These are phyloP conservation scores for Phialophora expanda DNA, from an alignment of 2,329 filamentous ascomycete species.

Conservation along the genomic window DNA sequence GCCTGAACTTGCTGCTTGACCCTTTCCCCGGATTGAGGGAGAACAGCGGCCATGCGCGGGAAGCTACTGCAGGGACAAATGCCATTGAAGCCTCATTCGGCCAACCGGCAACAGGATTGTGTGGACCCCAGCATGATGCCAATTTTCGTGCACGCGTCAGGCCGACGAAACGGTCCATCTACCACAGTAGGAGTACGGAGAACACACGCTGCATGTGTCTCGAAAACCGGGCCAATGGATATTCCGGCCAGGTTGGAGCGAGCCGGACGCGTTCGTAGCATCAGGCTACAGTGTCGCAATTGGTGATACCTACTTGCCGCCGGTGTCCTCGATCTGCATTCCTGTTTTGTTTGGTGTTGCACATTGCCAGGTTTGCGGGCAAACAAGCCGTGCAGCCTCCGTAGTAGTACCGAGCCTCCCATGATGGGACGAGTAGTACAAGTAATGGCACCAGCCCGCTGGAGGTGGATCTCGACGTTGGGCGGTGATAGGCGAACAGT, in stretches of 20 bases:
- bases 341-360: background rate
- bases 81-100: background rate
- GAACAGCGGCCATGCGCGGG: conserved; percentile 13
- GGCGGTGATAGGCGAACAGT: background rate
- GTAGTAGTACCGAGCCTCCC: background rate
- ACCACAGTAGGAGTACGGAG: no score
- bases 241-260: background rate
- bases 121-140: background rate
- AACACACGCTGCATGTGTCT: background rate
- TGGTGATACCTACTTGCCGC: background rate
- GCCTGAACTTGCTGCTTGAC: background rate
- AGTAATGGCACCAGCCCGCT: background rate
- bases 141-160: background rate
- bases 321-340: background rate
- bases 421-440: background rate
- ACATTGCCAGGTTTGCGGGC: background rate
- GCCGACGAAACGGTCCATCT: background rate
- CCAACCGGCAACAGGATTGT: background rate
- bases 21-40: conserved; percentile 17
- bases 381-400: background rate
- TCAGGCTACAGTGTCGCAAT: background rate
- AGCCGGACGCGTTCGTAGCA: background rate
- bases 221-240: background rate
- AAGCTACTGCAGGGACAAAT: conserved; percentile 29
- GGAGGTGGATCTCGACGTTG: background rate